phyloP scores from a whole-genome alignment of 176 grass and related monocot species.

The Lolium multiflorum region DNA sequence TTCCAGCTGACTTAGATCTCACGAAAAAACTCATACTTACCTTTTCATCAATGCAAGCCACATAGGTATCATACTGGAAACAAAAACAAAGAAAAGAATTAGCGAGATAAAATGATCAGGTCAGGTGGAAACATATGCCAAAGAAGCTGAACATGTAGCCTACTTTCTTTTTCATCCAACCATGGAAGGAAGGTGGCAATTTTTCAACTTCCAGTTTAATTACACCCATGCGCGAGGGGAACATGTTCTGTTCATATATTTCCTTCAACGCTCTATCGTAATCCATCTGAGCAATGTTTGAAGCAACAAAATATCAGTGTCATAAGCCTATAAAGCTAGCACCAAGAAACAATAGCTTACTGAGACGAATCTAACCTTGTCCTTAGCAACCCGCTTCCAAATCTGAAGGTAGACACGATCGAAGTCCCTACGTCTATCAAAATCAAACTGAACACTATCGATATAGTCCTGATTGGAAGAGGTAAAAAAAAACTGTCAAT shows the following conservation, averaged over 20 bases:
- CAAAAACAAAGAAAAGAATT: background rate
- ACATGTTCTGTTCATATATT: background rate
- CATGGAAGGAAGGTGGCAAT: background rate
- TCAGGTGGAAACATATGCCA: background rate
- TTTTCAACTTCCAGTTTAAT: constrained; percentile 8
- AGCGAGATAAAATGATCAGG: background rate
- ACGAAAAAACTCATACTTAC: background rate
- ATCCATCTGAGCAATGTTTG: constrained; percentile 1
- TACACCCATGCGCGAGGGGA: background rate
- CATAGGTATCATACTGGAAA: background rate
- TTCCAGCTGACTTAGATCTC: background rate
- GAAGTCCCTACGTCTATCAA: background rate
- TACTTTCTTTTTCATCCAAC: constrained; percentile 15
- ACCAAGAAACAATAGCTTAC: too few relatives aligned
- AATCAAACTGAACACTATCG: background rate
- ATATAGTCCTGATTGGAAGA: constrained; percentile 10
- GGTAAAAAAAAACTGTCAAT: too few relatives aligned
- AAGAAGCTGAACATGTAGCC: background rate
- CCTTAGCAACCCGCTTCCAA: constrained; percentile 39
- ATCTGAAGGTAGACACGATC: constrained; percentile 37
- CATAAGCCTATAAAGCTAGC: too few relatives aligned
- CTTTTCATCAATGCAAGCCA: constrained; percentile 8
- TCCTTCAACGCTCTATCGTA: background rate
- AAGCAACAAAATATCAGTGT: background rate
- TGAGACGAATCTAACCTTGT: background rate